Evolutionary conservation across 495 filamentous ascomycete species (phyloP), one percentile per base, ranked within the genome.

Genomic region (Talaromyces adpressus): DNA sequence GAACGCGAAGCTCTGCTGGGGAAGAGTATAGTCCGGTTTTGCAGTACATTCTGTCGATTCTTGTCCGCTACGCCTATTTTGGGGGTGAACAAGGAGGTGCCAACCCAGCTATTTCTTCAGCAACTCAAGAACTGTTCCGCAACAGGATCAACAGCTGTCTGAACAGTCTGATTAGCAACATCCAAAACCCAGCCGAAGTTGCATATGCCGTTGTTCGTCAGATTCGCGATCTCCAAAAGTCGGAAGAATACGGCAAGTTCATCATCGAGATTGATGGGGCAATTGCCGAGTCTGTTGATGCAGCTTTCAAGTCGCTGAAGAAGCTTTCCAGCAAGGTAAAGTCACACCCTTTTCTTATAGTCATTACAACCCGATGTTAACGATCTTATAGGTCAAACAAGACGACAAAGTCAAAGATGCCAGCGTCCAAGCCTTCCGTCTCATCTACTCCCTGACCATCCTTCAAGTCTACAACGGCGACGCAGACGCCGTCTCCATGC

Each of bases 381-480:
- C 29, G 45, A 27, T 27, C 54, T 22, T 23, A 30, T 14, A 75
- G 75, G 73, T 78, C n/a, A 76, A 77, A 64, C 75, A 77, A 49
- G 71, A 70, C 2, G 70, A 75, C 56, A 47, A 60, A 18, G 6
- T 6, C 58, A 67, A 56, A 30, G 65, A 62, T 18, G 68, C 73
- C 11, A 69, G 75, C 61, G 66, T 76, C 61, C 69, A 85, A 45
- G 89, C 90, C 0, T 88, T 96, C 64, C 86, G 87, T 51, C 80
- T 97, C 7, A 79, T 97, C 7, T 93, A 94, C 72, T 89, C 90
- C n/a, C 81, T 96, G 62, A 87, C 89, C 2, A 84, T 97, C 56
- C 74, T 97, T 32, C 91, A 96, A 69, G 81, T 96, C n/a, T 93
- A 94, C 75, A 89, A 91, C 68, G 90, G 89, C 20, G 91, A 95